Evolutionary conservation across 2,329 filamentous ascomycete genomes (phyloP).

Genomic region (Stachybotrys elegans): DNA sequence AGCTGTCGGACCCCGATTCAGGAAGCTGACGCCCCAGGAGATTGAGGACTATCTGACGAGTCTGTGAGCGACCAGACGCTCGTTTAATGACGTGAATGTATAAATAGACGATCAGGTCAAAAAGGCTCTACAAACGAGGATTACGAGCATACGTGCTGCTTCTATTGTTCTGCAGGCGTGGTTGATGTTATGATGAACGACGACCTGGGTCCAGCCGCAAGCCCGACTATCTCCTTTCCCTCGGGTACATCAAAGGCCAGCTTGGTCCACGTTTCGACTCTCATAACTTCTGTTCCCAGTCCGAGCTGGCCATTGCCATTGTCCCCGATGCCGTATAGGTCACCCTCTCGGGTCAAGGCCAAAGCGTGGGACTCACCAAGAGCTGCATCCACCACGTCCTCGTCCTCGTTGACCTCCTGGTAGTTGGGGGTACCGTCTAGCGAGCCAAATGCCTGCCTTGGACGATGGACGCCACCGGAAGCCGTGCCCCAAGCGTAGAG

Average conservation of each 20-base stretch:
- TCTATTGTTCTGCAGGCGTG: constrained; percentile 11
- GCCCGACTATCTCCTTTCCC: constrained; percentile 28
- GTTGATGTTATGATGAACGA: constrained; percentile 42
- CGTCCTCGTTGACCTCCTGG: constrained; percentile 37
- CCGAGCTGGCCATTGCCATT: constrained; percentile 59
- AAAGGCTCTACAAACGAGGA: constrained; percentile 24
- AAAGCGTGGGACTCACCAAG: constrained; percentile 57
- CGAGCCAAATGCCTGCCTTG: constrained; percentile 23
- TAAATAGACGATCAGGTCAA: too few species aligned
- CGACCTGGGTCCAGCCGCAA: constrained; percentile 42
- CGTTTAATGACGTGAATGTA: too few species aligned
- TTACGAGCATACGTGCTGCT: constrained; percentile 10
- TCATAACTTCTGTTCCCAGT: constrained; percentile 18
- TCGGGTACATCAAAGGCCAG: constrained; percentile 20
- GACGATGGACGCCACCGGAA: constrained; percentile 18
- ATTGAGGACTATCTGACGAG: constrained; percentile 99
- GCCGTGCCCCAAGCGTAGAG: constrained; percentile 57
- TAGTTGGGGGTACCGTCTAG: constrained; percentile 34
- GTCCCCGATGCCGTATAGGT: constrained; percentile 50
- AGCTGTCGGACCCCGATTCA: constrained; percentile 79
- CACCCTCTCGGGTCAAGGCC: constrained; percentile 42
- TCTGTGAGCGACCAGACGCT: constrained; percentile 75
- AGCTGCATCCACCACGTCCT: constrained; percentile 52
- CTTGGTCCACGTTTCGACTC: constrained; percentile 29
- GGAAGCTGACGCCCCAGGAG: constrained; percentile 93